Conservation (phyloP, 495 filamentous ascomycete species). For the Talaromyces thailandensis region DNA sequence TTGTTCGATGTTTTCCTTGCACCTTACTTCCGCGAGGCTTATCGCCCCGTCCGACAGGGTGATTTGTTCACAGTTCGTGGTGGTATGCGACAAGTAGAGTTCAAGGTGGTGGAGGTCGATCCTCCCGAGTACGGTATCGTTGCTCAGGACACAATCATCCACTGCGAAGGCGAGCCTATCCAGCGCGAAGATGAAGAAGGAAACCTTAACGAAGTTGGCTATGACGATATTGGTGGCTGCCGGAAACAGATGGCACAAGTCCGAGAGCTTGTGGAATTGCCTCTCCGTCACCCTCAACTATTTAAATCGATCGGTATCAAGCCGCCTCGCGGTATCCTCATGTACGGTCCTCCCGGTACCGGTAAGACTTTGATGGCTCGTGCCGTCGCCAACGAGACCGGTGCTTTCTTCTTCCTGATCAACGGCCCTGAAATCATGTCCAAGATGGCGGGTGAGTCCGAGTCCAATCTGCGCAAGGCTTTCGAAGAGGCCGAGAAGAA, state of each 20-base stretch:
- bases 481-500: constrained; percentile 99
- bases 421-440: constrained; percentile 96
- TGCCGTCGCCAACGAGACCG: constrained; percentile 97
- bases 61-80: constrained; percentile 95
- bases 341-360: constrained; percentile 97
- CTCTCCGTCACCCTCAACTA: constrained; percentile 90
- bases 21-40: constrained; percentile 98
- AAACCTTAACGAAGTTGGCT: constrained; percentile 97
- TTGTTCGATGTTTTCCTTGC: constrained; percentile 99
- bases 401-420: constrained; percentile 98
- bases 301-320: constrained; percentile 99
- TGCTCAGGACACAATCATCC: constrained; percentile 95
- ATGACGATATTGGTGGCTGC: constrained; percentile 99
- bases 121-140: constrained; percentile 98
- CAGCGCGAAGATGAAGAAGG: constrained; percentile 98
- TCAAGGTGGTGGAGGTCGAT: constrained; percentile 98
- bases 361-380: constrained; percentile 99
- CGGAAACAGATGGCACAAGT: constrained; percentile 99
- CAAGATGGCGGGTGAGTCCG: constrained; percentile 99
- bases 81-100: constrained; percentile 97
- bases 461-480: constrained; percentile 98
- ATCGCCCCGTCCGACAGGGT: constrained; percentile 90
- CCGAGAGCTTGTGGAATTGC: constrained; percentile 94
- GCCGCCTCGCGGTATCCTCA: constrained; percentile 95
- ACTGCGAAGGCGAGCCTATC: constrained; percentile 97